Evolutionary conservation across 2,329 filamentous ascomycete genomes (phyloP).

Genomic region (Aureobasidium sp.): DNA sequence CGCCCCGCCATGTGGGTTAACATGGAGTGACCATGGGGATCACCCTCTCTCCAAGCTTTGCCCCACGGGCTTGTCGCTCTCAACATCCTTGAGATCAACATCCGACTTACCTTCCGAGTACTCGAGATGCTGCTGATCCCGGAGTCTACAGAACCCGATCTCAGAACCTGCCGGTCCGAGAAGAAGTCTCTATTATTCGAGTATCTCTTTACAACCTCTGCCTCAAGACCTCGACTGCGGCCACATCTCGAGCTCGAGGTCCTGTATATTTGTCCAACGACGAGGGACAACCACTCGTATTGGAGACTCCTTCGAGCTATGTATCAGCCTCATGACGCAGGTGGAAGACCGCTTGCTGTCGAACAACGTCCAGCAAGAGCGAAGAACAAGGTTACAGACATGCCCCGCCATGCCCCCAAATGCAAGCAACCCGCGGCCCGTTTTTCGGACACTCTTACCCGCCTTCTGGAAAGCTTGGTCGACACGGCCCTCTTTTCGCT

Average conservation of each 20-base stretch:
- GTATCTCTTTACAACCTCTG: neutral
- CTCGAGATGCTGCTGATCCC: neutral
- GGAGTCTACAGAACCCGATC: neutral
- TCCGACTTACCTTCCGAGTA: neutral
- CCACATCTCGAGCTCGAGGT: neutral
- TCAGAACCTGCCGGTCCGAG: neutral
- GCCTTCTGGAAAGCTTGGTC: neutral
- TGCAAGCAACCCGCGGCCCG: neutral
- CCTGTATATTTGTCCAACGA: neutral
- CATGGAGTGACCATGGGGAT: neutral
- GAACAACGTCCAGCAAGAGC: neutral
- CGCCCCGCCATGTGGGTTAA: conserved; percentile 5
- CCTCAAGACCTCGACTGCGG: neutral
- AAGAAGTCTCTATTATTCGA: neutral
- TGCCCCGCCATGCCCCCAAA: neutral
- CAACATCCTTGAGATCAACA: neutral
- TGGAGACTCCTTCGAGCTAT: neutral
- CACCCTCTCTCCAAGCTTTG: neutral
- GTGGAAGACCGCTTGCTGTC: neutral
- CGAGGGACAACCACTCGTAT: neutral
- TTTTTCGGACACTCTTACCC: neutral
- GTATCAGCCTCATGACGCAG: neutral
- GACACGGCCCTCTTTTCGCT: neutral
- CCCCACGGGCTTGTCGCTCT: neutral
- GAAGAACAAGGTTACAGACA: neutral